phyloP scores from a whole-genome alignment of 2,329 filamentous ascomycete species.

The Blastomyces parvus region DNA sequence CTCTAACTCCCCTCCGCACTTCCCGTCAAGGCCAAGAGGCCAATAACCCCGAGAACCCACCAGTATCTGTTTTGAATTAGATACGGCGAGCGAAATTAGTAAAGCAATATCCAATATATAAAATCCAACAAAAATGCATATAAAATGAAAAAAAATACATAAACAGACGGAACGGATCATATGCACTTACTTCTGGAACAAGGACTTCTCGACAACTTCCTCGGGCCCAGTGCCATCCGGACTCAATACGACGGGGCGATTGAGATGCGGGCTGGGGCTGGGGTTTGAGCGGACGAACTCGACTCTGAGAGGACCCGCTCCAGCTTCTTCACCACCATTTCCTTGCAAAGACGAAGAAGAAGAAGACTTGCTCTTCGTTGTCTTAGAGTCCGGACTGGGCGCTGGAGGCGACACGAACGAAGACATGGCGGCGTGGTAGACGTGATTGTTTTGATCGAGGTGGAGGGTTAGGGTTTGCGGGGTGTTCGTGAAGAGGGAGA shows the following conservation, averaged over 20 bases:
- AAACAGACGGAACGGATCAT: neutral
- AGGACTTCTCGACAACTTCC: slow-evolving; percentile 34
- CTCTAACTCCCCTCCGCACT: slow-evolving; percentile 28
- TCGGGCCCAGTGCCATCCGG: slow-evolving; percentile 31
- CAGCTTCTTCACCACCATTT: slow-evolving; percentile 3
- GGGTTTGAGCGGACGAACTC: slow-evolving; percentile 26
- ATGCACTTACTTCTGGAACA: slow-evolving; percentile 31
- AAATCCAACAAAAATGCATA: neutral
- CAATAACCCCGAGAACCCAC: slow-evolving; percentile 38
- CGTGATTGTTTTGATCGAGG: slow-evolving; percentile 28
- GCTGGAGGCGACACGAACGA: slow-evolving; percentile 8
- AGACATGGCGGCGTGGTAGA: slow-evolving; percentile 34
- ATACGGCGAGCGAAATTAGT: neutral
- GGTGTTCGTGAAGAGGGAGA: slow-evolving; percentile 24
- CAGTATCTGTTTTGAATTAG: slow-evolving; percentile 31
- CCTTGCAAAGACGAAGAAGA: neutral
- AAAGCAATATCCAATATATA: neutral
- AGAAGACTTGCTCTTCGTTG: neutral
- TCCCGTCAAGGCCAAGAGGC: slow-evolving; percentile 34
- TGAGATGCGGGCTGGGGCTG: slow-evolving; percentile 32
- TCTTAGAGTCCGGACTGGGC: neutral
- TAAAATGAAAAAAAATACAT: neutral
- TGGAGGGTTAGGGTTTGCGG: slow-evolving; percentile 33
- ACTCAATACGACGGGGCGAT: slow-evolving; percentile 31
- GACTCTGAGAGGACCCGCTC: slow-evolving; percentile 19